Evolutionary conservation across 371 early-diverging fungal species (phyloP).

Genomic region (Mucor ambiguus): DNA sequence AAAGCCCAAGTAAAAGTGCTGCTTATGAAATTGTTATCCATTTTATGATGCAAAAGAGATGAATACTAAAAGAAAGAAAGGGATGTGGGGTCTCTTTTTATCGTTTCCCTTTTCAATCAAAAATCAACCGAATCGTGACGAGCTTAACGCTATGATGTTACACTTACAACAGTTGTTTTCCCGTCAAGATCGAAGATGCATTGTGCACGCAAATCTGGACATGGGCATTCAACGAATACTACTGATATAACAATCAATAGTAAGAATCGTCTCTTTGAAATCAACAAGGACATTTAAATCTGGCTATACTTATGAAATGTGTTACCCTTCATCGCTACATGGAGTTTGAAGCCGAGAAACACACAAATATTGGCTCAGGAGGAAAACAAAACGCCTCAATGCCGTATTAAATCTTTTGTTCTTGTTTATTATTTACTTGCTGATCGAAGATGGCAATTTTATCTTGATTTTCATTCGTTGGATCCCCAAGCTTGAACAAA

Average conservation of each 20-base stretch:
- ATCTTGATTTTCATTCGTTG: background rate
- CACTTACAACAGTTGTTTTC: background rate
- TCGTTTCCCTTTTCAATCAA: background rate
- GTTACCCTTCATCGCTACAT: background rate
- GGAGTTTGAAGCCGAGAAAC: background rate
- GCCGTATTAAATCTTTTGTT: background rate
- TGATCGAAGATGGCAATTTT: background rate
- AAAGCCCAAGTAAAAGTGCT: constrained; percentile 17
- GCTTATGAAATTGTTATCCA: constrained; percentile 4
- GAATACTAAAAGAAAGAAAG: background rate
- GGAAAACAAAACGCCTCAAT: background rate
- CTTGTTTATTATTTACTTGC: background rate
- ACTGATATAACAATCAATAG: background rate
- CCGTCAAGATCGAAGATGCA: background rate
- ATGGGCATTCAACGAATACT: background rate
- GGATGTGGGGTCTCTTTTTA: background rate
- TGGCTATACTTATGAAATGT: too few species aligned
- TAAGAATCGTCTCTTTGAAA: background rate
- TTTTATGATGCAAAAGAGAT: background rate
- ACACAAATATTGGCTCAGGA: background rate
- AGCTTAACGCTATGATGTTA: background rate
- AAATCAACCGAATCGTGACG: background rate
- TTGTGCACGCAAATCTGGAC: background rate
- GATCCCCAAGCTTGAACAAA: background rate
- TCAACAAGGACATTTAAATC: background rate